Base-by-base conservation (phyloP, 305 asterid species). In the Fraxinus xanthoxyloides region DNA sequence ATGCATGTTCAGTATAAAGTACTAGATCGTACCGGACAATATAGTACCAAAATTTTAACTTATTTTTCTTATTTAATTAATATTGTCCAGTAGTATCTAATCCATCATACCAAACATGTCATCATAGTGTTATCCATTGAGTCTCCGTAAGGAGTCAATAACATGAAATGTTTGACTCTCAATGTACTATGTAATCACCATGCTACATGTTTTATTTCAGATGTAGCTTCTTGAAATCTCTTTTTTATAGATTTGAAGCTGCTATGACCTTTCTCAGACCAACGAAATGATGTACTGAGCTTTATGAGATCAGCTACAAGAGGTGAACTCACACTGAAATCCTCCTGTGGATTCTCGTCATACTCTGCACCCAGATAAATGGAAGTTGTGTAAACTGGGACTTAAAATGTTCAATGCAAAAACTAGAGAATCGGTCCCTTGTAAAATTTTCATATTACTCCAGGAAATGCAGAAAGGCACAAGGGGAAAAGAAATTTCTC, bases 241-340 rank as follows among this genome's bases (percentile, higher is more conserved):
- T 94, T 95, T 87, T 82, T 92, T 32, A 93, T 77, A 76, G 98
- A 90, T 84, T 91, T 91, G 91, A 95, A 93, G 90, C 99, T 92
- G 89, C 91, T 91, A 24, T 89, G 88, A 40, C 97, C 83, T 86
- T 90, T 94, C 83, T 90, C 98, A 2, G 96, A 86, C 97, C 96
- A 95, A 65, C 95, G 92, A 77, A 91, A 82, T 0, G 98, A 95
- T 9, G 91, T 81, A 79, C 92, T 90, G 79, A 92, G 84, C 78
- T 87, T 91, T 80, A 89, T 70, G 59, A 95, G 70, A 80, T 93
- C 98, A 10, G 98, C 88, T 75, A 94, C 91, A 56, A 92, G 88
- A 46, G 97, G 96, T 3, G 99, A 92, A 80, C 85, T 84, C 23
- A 85, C 85, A 82, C 86, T 86, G 48, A 91, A 81, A 32, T 87